These are phyloP conservation scores for Tetrapisispora arboricola DNA, from an alignment of 805 yeast genomes.

Conservation along the genomic window DNA sequence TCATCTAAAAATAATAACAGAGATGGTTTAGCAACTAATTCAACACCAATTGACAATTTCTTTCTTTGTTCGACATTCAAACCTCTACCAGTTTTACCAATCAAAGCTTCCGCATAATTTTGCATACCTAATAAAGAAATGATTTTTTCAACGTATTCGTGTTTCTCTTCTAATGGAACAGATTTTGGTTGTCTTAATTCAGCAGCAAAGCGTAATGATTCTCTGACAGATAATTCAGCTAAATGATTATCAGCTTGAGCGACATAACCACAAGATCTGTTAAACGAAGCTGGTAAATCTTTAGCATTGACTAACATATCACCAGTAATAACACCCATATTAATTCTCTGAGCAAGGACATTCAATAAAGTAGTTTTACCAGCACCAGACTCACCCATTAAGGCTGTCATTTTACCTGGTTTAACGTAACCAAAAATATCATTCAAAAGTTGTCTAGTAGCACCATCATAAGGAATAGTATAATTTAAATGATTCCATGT, in stretches of 20 bases:
- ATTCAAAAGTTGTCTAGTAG: constrained; percentile 44
- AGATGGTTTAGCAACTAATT: constrained; percentile 59
- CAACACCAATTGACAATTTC: constrained; percentile 61
- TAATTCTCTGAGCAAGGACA: constrained; percentile 60
- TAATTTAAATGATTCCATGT: constrained; percentile 66
- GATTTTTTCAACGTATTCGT: constrained; percentile 58
- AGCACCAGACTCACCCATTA: constrained; percentile 84
- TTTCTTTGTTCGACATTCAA: constrained; percentile 60
- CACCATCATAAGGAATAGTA: constrained; percentile 51
- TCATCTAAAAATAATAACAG: constrained; percentile 56
- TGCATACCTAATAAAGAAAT: constrained; percentile 59
- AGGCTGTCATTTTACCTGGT: constrained; percentile 73
- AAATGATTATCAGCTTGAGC: constrained; percentile 76
- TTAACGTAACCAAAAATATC: constrained; percentile 62
- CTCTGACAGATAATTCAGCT: constrained; percentile 60
- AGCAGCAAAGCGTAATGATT: constrained; percentile 63
- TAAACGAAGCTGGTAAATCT: constrained; percentile 50
- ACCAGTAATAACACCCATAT: constrained; percentile 62
- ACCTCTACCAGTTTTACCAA: constrained; percentile 69
- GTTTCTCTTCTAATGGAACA: constrained; percentile 48
- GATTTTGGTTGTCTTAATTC: constrained; percentile 56
- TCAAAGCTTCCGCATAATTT: constrained; percentile 65
- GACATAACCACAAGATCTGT: constrained; percentile 69
- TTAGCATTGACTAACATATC: constrained; percentile 64
- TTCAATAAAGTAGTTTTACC: constrained; percentile 74